phyloP scores from a whole-genome alignment of 2,329 filamentous ascomycete species.

The Fusarium sp. region DNA sequence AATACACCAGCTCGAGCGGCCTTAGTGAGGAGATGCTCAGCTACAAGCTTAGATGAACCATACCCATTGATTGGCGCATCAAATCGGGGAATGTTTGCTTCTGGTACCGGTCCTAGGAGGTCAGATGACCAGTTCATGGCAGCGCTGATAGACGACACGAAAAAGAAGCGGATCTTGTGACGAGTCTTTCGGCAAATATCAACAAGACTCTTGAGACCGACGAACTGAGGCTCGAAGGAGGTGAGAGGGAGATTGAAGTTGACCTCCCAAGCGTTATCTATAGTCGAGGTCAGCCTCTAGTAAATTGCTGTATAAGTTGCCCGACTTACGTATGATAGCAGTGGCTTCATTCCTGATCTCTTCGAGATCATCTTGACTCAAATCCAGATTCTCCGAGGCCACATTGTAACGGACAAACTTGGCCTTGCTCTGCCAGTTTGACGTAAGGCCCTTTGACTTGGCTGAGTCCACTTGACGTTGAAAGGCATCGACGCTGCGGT shows the following conservation, averaged over 20 bases:
- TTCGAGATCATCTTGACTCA: background rate
- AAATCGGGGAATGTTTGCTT: background rate
- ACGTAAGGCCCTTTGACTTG: background rate
- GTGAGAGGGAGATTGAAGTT: background rate
- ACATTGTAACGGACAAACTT: background rate
- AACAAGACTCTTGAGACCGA: background rate
- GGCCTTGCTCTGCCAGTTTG: background rate
- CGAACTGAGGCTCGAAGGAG: background rate
- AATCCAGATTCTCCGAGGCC: background rate
- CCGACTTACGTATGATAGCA: background rate
- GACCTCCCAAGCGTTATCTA: background rate
- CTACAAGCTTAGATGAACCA: background rate
- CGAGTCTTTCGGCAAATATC: background rate
- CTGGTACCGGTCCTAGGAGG: background rate
- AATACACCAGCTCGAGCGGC: background rate
- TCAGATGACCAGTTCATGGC: background rate
- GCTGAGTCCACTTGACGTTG: background rate
- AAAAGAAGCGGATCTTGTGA: background rate
- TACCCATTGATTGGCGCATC: background rate
- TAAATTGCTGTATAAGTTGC: fast-evolving
- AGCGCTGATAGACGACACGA: background rate
- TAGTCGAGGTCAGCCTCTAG: background rate
- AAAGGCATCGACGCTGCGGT: background rate
- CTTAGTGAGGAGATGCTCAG: background rate
- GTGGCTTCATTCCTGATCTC: background rate